These are phyloP conservation scores for Colletotrichum nymphaeae DNA, from an alignment of 2,329 filamentous ascomycete genomes.

Conservation along the genomic window DNA sequence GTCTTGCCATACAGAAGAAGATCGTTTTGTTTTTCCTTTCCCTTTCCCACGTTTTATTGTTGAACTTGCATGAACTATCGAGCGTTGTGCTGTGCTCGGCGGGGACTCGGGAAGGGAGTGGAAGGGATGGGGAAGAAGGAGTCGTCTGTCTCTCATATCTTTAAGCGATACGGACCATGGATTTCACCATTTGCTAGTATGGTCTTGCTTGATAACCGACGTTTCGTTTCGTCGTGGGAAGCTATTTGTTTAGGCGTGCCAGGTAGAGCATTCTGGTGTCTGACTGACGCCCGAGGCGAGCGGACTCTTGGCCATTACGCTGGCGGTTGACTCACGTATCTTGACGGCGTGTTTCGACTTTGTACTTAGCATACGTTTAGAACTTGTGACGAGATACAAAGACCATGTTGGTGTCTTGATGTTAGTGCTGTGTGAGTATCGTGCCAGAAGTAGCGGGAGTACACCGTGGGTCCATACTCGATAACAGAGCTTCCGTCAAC, in stretches of 20 bases:
- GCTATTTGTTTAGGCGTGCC: not conserved
- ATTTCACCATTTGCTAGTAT: not conserved
- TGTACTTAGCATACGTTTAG: too few species aligned
- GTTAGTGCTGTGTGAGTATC: too few species aligned
- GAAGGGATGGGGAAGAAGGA: not conserved
- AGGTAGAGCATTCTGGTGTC: not conserved
- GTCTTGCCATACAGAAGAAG: not conserved
- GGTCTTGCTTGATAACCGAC: not conserved
- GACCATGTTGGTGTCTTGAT: too few species aligned
- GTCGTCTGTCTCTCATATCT: not conserved
- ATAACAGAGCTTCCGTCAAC: too few species aligned
- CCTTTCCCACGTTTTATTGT: not conserved
- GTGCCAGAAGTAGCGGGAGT: too few species aligned
- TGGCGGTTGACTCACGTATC: too few species aligned
- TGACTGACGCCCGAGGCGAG: too few species aligned
- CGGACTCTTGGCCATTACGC: too few species aligned
- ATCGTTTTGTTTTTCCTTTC: not conserved
- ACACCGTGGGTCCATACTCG: too few species aligned
- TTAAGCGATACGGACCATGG: not conserved
- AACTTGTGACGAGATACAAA: too few species aligned
- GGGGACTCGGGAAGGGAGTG: too few species aligned
- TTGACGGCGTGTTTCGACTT: too few species aligned
- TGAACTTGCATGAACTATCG: not conserved
- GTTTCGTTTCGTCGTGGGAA: not conserved
- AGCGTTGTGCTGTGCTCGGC: not conserved